Conservation (phyloP, 352 stramenopile genomes). For the Phytophthora gonapodyides region DNA sequence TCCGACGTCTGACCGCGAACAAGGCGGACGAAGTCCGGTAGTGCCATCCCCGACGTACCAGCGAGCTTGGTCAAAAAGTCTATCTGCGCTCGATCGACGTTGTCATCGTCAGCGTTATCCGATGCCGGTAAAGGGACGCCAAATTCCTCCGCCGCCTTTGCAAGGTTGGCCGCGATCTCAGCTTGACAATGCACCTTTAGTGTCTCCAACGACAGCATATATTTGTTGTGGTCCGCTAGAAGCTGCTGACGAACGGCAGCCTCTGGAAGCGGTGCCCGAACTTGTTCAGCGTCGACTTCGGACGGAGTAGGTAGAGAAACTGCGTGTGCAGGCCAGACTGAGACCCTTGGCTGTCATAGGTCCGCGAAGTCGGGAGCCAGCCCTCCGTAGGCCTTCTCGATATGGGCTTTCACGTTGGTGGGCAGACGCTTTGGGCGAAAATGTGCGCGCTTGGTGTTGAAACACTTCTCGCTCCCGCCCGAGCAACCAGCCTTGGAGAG, state of each 20-base stretch:
- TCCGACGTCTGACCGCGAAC: slow-evolving; percentile 7
- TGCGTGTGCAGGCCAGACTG: background rate
- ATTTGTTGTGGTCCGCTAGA: background rate
- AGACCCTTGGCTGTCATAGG: background rate
- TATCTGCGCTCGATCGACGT: background rate
- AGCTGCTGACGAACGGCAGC: background rate
- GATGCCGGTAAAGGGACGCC: no score
- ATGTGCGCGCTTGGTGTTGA: slow-evolving; percentile 4
- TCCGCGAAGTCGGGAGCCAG: slow-evolving; percentile 7
- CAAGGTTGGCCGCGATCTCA: background rate
- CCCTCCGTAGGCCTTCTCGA: background rate
- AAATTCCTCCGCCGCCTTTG: no score
- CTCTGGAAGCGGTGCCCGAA: background rate
- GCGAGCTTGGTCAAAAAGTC: background rate
- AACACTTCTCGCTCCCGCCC: slow-evolving; percentile 3
- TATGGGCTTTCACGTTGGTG: background rate
- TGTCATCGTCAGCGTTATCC: no score
- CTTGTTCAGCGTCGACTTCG: background rate
- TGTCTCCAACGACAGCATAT: slow-evolving; percentile 3
- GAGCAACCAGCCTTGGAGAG: slow-evolving; percentile 1
- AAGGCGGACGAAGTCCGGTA: slow-evolving; percentile 9
- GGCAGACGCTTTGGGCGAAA: slow-evolving; percentile 1
- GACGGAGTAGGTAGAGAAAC: background rate
- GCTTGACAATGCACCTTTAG: slow-evolving; percentile 4
- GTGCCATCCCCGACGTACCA: background rate